These are phyloP conservation scores for Xylariales sp. DNA, from an alignment of 2,329 filamentous ascomycete species.

Conservation along the genomic window DNA sequence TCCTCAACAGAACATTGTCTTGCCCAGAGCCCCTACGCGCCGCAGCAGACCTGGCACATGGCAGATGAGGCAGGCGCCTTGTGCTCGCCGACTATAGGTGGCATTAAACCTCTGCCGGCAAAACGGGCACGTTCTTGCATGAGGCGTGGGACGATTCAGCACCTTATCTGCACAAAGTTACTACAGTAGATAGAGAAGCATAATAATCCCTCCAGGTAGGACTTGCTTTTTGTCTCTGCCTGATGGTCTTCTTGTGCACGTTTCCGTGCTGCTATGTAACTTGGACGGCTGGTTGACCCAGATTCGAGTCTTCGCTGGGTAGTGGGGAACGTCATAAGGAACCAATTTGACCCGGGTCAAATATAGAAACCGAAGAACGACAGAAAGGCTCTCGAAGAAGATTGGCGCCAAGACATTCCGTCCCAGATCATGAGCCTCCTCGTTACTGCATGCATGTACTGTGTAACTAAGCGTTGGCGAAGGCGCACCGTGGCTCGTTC, in stretches of 20 bases:
- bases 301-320: not conserved
- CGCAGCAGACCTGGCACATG: not conserved
- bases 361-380: too few relatives aligned
- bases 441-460: conserved; percentile 3
- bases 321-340: not conserved
- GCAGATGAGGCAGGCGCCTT: not conserved
- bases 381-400: too few relatives aligned
- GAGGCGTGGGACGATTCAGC: not conserved
- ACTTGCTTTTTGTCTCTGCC: not conserved
- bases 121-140: conserved; percentile 3
- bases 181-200: not conserved
- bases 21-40: too few relatives aligned
- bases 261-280: not conserved
- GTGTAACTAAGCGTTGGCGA: too few relatives aligned
- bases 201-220: not conserved
- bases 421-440: conserved; percentile 6
- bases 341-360: not conserved
- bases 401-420: not conserved
- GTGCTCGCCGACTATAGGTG: conserved; percentile 7
- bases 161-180: not conserved
- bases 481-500: conserved; percentile 4
- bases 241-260: not conserved
- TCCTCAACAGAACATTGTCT: not conserved
- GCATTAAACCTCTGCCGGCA: conserved; percentile 5
- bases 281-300: not conserved